Evolutionary conservation across 108 stramenopile genomes (phyloP).

Genomic region (Cyclotella atomus): DNA sequence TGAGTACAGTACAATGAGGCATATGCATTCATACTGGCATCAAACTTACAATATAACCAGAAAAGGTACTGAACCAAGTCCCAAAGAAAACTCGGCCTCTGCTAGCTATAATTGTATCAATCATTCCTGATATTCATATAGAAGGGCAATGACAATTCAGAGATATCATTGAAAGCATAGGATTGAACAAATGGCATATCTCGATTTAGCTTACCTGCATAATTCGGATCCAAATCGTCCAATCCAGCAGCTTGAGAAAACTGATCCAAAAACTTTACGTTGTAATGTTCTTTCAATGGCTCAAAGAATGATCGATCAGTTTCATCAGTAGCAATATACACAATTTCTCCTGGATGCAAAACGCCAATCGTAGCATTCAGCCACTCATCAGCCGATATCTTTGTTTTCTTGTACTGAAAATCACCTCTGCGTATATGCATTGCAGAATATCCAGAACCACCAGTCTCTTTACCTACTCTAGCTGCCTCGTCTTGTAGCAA

Average conservation of each 20-base stretch:
- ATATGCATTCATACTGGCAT: too few species aligned
- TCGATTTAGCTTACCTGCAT: slow-evolving; percentile 51
- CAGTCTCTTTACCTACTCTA: slow-evolving; percentile 39
- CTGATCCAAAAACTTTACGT: slow-evolving; percentile 79
- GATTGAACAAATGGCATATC: neutral
- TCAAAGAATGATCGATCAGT: slow-evolving; percentile 82
- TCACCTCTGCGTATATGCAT: slow-evolving; percentile 91
- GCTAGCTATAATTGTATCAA: slow-evolving; percentile 91
- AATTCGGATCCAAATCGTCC: slow-evolving; percentile 81
- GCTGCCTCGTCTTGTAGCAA: slow-evolving; percentile 68
- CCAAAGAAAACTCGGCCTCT: slow-evolving; percentile 88
- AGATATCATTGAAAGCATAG: neutral
- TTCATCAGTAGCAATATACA: slow-evolving; percentile 91
- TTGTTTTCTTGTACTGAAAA: slow-evolving; percentile 84
- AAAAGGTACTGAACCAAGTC: slow-evolving; percentile 93
- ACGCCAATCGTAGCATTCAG: slow-evolving; percentile 78
- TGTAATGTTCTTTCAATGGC: slow-evolving; percentile 65
- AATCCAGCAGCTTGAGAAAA: slow-evolving; percentile 66
- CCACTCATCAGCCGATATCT: slow-evolving; percentile 76
- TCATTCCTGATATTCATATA: too few species aligned
- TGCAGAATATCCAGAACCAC: slow-evolving; percentile 67
- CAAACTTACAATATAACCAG: slow-evolving; percentile 82
- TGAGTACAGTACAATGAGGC: too few species aligned
- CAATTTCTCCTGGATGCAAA: slow-evolving; percentile 60
- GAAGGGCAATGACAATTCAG: neutral